Conservation (phyloP, 768 basidiomycete species). For the Clitopilus hobsonii region DNA sequence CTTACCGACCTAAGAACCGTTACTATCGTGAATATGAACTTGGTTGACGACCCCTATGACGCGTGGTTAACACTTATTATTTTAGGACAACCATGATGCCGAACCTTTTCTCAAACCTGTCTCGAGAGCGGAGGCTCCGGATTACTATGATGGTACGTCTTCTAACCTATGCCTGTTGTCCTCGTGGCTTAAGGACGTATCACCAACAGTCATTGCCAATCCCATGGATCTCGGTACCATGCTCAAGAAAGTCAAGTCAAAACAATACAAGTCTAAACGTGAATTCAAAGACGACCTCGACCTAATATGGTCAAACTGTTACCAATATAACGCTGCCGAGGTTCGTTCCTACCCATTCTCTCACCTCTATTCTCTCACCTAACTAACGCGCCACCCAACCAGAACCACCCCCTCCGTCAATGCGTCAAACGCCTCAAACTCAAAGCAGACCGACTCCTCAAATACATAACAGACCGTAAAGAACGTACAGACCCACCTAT, state of each 20-base stretch:
- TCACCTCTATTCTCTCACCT: not conserved
- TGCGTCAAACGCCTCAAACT: conserved; percentile 76
- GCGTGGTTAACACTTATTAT: conserved; percentile 21
- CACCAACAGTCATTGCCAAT: conserved; percentile 71
- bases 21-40: conserved; percentile 47
- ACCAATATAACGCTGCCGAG: conserved; percentile 86
- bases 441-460: conserved; percentile 83
- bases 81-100: conserved; percentile 81
- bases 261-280: conserved; percentile 88
- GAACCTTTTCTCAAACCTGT: conserved; percentile 94
- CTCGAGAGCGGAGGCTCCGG: conserved; percentile 82
- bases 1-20: conserved; percentile 79
- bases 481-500: conserved; percentile 72
- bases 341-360: conserved; percentile 40
- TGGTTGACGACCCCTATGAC: conserved; percentile 9
- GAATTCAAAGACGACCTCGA: conserved; percentile 94
- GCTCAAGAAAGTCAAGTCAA: conserved; percentile 88
- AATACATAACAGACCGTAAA: conserved; percentile 84
- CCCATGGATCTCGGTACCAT: conserved; percentile 97
- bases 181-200: conserved; percentile 5
- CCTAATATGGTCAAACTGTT: conserved; percentile 96
- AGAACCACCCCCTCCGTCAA: conserved; percentile 87
- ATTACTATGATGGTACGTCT: conserved; percentile 84
- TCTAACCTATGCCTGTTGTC: not conserved
- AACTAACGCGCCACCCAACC: conserved; percentile 8